Conservation (phyloP, 129 eudicot genomes). For the Smallanthus sonchifolius region DNA sequence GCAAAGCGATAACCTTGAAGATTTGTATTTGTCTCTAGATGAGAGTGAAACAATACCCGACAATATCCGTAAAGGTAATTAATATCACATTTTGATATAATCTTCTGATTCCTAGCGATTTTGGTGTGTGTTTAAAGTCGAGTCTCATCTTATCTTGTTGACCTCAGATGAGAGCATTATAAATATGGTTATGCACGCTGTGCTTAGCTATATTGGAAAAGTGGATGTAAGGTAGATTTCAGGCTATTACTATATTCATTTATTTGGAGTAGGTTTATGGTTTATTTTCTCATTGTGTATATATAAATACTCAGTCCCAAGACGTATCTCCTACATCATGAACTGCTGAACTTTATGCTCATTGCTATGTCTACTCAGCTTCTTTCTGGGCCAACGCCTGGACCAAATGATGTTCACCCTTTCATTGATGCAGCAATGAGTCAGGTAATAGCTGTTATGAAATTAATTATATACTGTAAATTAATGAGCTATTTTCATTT, state of each 20-base stretch:
- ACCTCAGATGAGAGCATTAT: constrained; percentile 56
- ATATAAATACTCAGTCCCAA: constrained; percentile 42
- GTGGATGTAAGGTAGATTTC: constrained; percentile 72
- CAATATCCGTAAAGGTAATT: constrained; percentile 55
- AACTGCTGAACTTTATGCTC: constrained; percentile 87
- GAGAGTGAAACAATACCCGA: constrained; percentile 57
- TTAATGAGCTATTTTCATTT: neutral
- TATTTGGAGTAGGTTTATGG: neutral
- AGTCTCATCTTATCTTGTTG: constrained; percentile 7
- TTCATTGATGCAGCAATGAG: constrained; percentile 75
- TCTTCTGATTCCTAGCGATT: neutral
- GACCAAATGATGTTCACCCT: constrained; percentile 79
- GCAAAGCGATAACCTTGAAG: constrained; percentile 64
- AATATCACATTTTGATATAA: neutral
- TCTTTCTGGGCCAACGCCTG: constrained; percentile 88
- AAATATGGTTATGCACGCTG: constrained; percentile 56
- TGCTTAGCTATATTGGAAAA: constrained; percentile 68
- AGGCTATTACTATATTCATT: neutral
- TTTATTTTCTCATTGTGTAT: constrained; percentile 20
- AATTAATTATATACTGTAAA: neutral
- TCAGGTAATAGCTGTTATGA: constrained; percentile 46
- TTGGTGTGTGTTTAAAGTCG: too few relatives aligned
- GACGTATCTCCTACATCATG: constrained; percentile 79
- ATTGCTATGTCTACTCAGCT: constrained; percentile 95
- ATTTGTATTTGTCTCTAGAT: constrained; percentile 55